Base-by-base conservation (phyloP, 495 filamentous ascomycete genomes). In the Sabuloglossum arenarium region DNA sequence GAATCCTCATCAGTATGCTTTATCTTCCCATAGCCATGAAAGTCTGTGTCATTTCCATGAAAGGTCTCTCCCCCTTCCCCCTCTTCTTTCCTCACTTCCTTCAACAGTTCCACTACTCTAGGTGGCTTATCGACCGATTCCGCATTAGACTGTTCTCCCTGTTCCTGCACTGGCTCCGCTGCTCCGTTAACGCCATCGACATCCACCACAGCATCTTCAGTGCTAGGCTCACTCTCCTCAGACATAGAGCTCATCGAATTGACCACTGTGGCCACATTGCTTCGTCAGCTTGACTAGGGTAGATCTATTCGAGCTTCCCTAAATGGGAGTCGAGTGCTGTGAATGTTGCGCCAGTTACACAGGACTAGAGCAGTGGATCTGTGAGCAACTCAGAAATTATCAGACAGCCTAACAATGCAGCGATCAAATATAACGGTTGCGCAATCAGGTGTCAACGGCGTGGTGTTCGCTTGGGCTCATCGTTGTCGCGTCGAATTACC, bases 231-330 rank as follows among this genome's bases (percentile, higher is more conserved):
- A 47, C 55, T 51, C 53, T 62, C 64, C 54, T 62, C 62, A 56
- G 59, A 59, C 62, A 55, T 64, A 60, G 62, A 64, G 57, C 64
- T 66, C 64, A 66, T 66, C 64, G 60, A 16, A 31, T 27, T 39
- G 53, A 54, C 53, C n/a, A 34, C n/a, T 37, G 21, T 30, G 25
- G 47, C 24, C 23, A 27, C 47, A 51, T 51, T 51, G 47, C 47
- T 51, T 51, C 47, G 6, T 30, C 23, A 51, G 24, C 47, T 51
- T 12, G 47, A 51, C 10, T 4, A 27, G 5, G 28, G 8, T 29
- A 51, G 24, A n/a, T 51, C 12, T 21, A 27, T 0, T 28, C 12
- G 47, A 28, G 12, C 16, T 51, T 3, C 28, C 47, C 24, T 27
- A 14, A 4, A 2, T 30, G 11, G 47, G 47, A 4, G 16, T 0